These are phyloP conservation scores for Penicillium sp. DNA, from an alignment of 2,329 filamentous ascomycete species.

Conservation along the genomic window DNA sequence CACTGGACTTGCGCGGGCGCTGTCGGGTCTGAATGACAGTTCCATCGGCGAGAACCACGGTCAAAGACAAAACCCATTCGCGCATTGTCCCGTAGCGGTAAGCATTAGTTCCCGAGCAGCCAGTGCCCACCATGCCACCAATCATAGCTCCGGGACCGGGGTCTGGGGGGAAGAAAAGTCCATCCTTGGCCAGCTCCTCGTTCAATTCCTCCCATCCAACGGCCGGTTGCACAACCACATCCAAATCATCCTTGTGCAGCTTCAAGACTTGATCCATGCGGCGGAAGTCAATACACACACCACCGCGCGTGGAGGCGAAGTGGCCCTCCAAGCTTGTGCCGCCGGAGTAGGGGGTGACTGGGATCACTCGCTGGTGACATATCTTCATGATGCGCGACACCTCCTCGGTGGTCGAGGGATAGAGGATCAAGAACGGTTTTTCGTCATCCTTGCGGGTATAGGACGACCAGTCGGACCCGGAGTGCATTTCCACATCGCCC, in stretches of 20 bases:
- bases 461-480: slow-evolving; percentile 64
- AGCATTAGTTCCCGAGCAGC: slow-evolving; percentile 73
- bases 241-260: slow-evolving; percentile 74
- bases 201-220: slow-evolving; percentile 86
- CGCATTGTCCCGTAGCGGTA: slow-evolving; percentile 94
- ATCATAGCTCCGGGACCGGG: slow-evolving; percentile 91
- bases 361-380: slow-evolving; percentile 76
- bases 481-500: slow-evolving; percentile 55
- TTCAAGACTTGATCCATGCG: slow-evolving; percentile 78
- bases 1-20: slow-evolving; percentile 82
- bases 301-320: slow-evolving; percentile 76
- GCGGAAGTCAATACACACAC: slow-evolving; percentile 81
- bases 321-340: slow-evolving; percentile 89
- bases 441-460: slow-evolving; percentile 45
- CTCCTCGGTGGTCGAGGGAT: slow-evolving; percentile 74
- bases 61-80: slow-evolving; percentile 85
- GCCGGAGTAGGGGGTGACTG: slow-evolving; percentile 82
- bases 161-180: slow-evolving; percentile 88
- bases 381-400: slow-evolving; percentile 86
- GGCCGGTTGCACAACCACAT: slow-evolving; percentile 75
- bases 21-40: slow-evolving; percentile 87
- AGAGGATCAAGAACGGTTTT: slow-evolving; percentile 63
- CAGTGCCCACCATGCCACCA: slow-evolving; percentile 63
- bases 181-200: slow-evolving; percentile 68
- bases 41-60: slow-evolving; percentile 85